Conservation (phyloP, 139 green algal species). For the Marvania coccoides region DNA sequence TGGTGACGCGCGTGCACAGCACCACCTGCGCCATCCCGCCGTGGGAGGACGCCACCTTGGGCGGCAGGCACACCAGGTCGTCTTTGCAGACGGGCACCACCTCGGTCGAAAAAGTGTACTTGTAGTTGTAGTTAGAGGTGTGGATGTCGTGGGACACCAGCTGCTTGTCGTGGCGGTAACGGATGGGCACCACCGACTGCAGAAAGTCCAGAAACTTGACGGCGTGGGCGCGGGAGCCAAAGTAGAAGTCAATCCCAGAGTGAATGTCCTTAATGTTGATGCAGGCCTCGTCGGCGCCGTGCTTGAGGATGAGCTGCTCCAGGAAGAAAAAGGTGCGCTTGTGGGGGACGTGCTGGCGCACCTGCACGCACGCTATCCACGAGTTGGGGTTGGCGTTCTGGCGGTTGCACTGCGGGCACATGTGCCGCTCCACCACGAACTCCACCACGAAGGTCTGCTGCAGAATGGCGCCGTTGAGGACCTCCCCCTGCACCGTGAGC, state of each 20-base stretch:
- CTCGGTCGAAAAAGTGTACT: slow-evolving; percentile 96
- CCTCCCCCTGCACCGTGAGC: slow-evolving; percentile 89
- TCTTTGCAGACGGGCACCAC: slow-evolving; percentile 94
- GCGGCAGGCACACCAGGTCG: slow-evolving; percentile 86
- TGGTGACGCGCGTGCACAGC: slow-evolving; percentile 78
- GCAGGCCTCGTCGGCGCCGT: slow-evolving; percentile 66
- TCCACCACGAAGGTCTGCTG: slow-evolving; percentile 96
- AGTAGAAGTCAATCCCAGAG: slow-evolving; percentile 96
- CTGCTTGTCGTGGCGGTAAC: slow-evolving; percentile 85
- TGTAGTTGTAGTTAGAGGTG: slow-evolving; percentile 95
- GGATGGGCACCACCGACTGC: slow-evolving; percentile 34
- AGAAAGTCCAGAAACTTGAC: slow-evolving; percentile 96
- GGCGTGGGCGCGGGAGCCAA: slow-evolving; percentile 69
- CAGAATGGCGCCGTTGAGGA: slow-evolving; percentile 94
- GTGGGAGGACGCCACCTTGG: slow-evolving; percentile 55
- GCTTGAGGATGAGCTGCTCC: slow-evolving; percentile 97
- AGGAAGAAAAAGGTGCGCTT: slow-evolving; percentile 99
- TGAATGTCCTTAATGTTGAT: slow-evolving; percentile 80
- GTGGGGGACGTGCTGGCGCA: slow-evolving; percentile 92
- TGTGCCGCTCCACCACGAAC: slow-evolving; percentile 90
- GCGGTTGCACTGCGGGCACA: slow-evolving; percentile 88
- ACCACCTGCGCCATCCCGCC: slow-evolving; percentile 85
- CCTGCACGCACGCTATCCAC: slow-evolving; percentile 87
- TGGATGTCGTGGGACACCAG: slow-evolving; percentile 94
- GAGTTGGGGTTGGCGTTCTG: slow-evolving; percentile 86